Conservation (phyloP, 768 basidiomycete species). For the Boletus subcaerulescens region DNA sequence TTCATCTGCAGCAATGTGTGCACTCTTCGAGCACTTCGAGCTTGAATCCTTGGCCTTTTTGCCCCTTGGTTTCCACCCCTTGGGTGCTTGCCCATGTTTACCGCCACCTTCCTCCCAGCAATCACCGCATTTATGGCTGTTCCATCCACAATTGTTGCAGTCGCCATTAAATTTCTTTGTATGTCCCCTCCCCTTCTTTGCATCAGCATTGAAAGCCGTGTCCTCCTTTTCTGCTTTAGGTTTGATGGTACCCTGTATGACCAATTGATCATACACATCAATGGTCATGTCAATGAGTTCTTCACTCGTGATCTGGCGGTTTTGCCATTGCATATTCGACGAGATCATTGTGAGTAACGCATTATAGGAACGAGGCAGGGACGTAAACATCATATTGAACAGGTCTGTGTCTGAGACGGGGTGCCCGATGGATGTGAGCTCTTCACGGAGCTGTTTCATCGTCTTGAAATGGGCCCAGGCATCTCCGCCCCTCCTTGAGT, state of each 20-base stretch:
- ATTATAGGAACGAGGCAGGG: background rate
- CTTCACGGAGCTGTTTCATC: background rate
- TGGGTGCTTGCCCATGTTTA: conserved; percentile 1
- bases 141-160: conserved; percentile 5
- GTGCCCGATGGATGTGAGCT: background rate
- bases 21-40: too few species aligned
- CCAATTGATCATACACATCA: too few species aligned
- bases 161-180: background rate
- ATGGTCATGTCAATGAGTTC: too few species aligned
- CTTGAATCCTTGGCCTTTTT: background rate
- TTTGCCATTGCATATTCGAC: too few species aligned
- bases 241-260: too few species aligned
- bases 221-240: too few species aligned
- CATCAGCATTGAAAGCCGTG: too few species aligned
- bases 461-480: background rate
- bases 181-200: background rate
- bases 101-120: conserved; percentile 14
- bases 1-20: too few species aligned
- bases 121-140: background rate
- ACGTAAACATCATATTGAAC: background rate
- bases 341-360: too few species aligned
- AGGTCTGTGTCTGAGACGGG: background rate
- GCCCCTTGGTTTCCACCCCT: background rate
- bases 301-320: too few species aligned
- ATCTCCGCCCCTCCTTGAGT: background rate